Percentiles rank a stretch among this genome's conserved stretches.
Evolutionary conservation across 371 early-diverging fungal genomes (phyloP).

Genomic region (Actinomortierella wolfii): DNA sequence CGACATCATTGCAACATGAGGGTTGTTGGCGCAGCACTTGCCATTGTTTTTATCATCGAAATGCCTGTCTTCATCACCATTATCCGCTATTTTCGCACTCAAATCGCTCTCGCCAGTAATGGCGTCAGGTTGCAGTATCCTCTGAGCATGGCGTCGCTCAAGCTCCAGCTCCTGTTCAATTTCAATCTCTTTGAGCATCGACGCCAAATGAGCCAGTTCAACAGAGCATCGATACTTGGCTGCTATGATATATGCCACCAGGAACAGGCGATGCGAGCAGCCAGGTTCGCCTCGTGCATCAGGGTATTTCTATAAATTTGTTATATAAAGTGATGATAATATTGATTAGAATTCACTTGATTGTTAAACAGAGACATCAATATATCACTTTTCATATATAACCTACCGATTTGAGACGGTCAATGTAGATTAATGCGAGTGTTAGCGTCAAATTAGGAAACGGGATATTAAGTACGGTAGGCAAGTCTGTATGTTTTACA

Average conservation of each 20-base stretch:
- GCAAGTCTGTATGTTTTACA: background rate
- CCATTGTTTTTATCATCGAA: too few species aligned
- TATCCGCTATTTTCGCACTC: too few species aligned
- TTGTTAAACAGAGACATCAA: background rate
- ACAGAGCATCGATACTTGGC: conserved; percentile 52
- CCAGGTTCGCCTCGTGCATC: conserved; percentile 57
- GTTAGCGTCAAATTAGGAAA: conserved; percentile 57
- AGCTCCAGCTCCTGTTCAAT: background rate
- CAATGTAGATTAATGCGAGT: conserved; percentile 61
- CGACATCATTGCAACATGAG: conserved; percentile 14
- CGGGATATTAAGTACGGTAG: conserved; percentile 20
- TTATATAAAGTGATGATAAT: background rate
- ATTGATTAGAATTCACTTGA: background rate
- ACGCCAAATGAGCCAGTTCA: conserved; percentile 49
- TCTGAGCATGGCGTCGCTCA: conserved; percentile 4
- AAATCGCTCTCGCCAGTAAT: background rate
- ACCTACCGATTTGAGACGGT: conserved; percentile 59
- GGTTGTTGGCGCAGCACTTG: too few species aligned
- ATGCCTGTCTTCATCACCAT: too few species aligned
- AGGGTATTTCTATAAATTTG: conserved; percentile 49
- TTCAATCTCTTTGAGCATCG: conserved; percentile 7
- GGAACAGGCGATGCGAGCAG: conserved; percentile 58
- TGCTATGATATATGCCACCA: conserved; percentile 64
- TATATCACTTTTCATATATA: background rate
- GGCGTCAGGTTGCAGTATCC: background rate